These are phyloP conservation scores for Podospora sp. DNA, from an alignment of 495 filamentous ascomycete species.

Conservation along the genomic window DNA sequence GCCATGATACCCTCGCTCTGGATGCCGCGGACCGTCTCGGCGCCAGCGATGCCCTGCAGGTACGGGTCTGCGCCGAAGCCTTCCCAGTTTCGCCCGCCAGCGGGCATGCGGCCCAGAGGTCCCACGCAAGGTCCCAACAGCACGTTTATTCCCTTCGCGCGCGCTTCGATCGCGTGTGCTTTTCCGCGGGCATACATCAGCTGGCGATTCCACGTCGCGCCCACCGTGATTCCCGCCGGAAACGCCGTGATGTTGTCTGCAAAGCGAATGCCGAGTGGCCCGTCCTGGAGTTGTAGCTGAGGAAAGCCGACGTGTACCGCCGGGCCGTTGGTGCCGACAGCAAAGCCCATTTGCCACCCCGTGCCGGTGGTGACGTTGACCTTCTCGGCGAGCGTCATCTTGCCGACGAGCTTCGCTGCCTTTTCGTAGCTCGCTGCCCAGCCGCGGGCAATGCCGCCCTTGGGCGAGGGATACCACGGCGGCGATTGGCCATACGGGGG, in stretches of 20 bases:
- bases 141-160: constrained; percentile 72
- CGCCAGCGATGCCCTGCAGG: constrained; percentile 67
- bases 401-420: constrained; percentile 72
- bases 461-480: constrained; percentile 84
- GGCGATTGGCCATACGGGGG: constrained; percentile 60
- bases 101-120: constrained; percentile 68
- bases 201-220: constrained; percentile 63
- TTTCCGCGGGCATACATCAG: constrained; percentile 70
- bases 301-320: constrained; percentile 76
- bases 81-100: constrained; percentile 78
- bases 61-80: constrained; percentile 75
- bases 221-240: constrained; percentile 67
- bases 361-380: constrained; percentile 93
- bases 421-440: constrained; percentile 85
- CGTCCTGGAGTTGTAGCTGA: constrained; percentile 86
- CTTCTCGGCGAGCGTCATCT: constrained; percentile 89
- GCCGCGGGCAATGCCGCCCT: constrained; percentile 68
- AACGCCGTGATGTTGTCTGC: constrained; percentile 69
- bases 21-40: constrained; percentile 69
- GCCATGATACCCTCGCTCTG: constrained; percentile 74
- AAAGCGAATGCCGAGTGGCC: constrained; percentile 66
- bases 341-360: constrained; percentile 87
- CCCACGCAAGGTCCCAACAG: constrained; percentile 70
- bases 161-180: constrained; percentile 68
- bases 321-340: constrained; percentile 86